Evolutionary conservation across 2,329 filamentous ascomycete genomes (phyloP).

Genomic region (Fusarium camptoceras): DNA sequence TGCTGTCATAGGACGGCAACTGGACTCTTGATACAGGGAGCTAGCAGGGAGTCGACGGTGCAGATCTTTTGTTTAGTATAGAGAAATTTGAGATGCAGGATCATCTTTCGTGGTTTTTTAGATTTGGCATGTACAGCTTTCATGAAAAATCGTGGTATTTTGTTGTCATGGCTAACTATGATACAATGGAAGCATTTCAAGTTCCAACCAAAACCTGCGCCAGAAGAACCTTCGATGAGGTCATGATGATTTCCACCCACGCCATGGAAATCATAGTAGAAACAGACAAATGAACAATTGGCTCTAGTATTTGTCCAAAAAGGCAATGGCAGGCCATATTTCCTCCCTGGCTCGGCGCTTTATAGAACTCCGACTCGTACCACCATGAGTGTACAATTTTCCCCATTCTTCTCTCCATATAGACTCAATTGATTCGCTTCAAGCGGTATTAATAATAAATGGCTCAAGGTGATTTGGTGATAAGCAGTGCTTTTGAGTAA

Average conservation of each 20-base stretch:
- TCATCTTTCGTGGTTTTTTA: conserved; percentile 13
- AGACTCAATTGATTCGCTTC: conserved; percentile 2
- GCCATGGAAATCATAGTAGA: conserved; percentile 1
- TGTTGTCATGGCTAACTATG: conserved; percentile 13
- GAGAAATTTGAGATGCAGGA: conserved; percentile 32
- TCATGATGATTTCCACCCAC: conserved; percentile 4
- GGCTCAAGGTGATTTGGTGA: neutral
- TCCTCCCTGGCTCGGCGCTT: neutral
- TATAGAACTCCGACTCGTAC: conserved; percentile 7
- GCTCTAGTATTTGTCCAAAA: neutral
- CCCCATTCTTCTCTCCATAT: neutral
- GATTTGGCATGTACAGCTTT: neutral
- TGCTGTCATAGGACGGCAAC: conserved; percentile 23
- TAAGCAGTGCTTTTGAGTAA: neutral
- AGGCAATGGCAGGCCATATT: neutral
- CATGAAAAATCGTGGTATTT: neutral
- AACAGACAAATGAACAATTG: conserved; percentile 10
- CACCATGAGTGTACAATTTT: conserved; percentile 12
- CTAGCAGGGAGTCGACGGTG: conserved; percentile 41
- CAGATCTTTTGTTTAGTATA: conserved; percentile 36
- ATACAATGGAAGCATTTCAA: conserved; percentile 26
- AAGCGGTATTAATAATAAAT: conserved; percentile 24
- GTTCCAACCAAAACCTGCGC: neutral
- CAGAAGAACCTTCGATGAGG: neutral
- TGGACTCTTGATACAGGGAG: conserved; percentile 28